Percentiles rank a stretch among this genome's conserved stretches.
These are phyloP conservation scores for Hanseniaspora pseudoguilliermondii DNA, from an alignment of 805 yeast species.

Conservation along the genomic window DNA sequence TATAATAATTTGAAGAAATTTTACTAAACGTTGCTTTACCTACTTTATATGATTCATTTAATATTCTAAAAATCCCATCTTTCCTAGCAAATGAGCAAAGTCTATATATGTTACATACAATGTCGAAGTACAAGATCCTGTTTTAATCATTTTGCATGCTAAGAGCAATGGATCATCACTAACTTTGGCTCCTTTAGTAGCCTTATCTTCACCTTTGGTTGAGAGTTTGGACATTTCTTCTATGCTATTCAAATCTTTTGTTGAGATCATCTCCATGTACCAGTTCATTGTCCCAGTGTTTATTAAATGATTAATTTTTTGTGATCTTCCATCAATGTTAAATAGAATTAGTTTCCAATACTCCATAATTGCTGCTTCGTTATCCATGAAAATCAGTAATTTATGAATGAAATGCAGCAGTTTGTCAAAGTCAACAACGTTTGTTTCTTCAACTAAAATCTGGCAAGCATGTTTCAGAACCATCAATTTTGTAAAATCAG, in stretches of 20 bases:
- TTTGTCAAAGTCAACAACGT: slow-evolving; percentile 38
- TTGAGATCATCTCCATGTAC: slow-evolving; percentile 28
- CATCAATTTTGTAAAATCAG: background rate
- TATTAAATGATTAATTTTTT: slow-evolving; percentile 19
- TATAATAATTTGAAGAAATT: background rate
- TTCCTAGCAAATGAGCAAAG: slow-evolving; percentile 38
- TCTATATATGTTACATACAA: slow-evolving; percentile 32
- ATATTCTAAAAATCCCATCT: slow-evolving; percentile 31
- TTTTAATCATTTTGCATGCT: slow-evolving; percentile 5
- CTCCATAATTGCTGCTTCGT: slow-evolving; percentile 27
- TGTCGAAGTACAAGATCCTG: background rate
- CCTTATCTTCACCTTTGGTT: slow-evolving; percentile 36
- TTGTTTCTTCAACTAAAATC: slow-evolving; percentile 18
- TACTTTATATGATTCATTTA: background rate
- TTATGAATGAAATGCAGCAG: slow-evolving; percentile 32
- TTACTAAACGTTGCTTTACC: background rate
- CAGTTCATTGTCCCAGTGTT: slow-evolving; percentile 25
- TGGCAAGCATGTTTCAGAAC: background rate
- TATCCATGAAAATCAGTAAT: slow-evolving; percentile 31
- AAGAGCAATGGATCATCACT: background rate
- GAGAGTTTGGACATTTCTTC: slow-evolving; percentile 26
- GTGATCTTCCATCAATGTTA: slow-evolving; percentile 20
- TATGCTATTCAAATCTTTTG: slow-evolving; percentile 24
- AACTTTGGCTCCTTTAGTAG: slow-evolving; percentile 27
- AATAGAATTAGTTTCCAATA: slow-evolving; percentile 32